Evolutionary conservation across 345 rosid species (phyloP).

Genomic region (Camelina neglecta): DNA sequence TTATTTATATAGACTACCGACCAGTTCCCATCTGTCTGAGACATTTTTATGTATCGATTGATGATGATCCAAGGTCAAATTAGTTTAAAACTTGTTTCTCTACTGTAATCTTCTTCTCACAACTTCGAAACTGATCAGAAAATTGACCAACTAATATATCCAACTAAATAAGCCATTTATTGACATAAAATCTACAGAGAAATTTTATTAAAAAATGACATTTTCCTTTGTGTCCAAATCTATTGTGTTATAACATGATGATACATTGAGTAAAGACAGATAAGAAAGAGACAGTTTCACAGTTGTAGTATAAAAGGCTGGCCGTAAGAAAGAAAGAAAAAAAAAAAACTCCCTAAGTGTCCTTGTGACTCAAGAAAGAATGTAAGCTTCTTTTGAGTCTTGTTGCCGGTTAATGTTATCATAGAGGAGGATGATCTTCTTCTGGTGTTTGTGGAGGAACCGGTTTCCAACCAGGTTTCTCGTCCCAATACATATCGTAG

Average conservation of each 20-base stretch:
- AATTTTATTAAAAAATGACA: background rate
- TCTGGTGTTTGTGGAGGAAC: slow-evolving; percentile 70
- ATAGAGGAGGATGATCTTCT: slow-evolving; percentile 83
- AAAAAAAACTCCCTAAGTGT: slow-evolving; percentile 27
- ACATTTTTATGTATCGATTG: background rate
- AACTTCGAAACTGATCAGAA: background rate
- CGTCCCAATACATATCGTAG: slow-evolving; percentile 97
- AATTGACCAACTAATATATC: background rate
- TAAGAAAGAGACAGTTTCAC: background rate
- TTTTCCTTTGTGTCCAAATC: slow-evolving; percentile 26
- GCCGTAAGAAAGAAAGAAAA: slow-evolving; percentile 14
- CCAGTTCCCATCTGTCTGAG: background rate
- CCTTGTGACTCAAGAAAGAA: slow-evolving; percentile 25
- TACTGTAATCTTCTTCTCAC: background rate
- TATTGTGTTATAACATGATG: background rate
- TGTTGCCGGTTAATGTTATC: slow-evolving; percentile 30
- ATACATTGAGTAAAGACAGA: slow-evolving; percentile 6
- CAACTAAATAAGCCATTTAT: background rate
- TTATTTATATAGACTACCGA: slow-evolving; percentile 17
- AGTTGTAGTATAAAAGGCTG: slow-evolving; percentile 19
- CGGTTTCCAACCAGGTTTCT: slow-evolving; percentile 94
- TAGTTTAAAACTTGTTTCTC: slow-evolving; percentile 1
- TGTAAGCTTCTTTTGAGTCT: slow-evolving; percentile 24
- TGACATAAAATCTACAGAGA: background rate
- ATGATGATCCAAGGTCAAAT: slow-evolving; percentile 14